phyloP scores from a whole-genome alignment of 2,329 filamentous ascomycete genomes.

The Colletotrichum tanaceti region DNA sequence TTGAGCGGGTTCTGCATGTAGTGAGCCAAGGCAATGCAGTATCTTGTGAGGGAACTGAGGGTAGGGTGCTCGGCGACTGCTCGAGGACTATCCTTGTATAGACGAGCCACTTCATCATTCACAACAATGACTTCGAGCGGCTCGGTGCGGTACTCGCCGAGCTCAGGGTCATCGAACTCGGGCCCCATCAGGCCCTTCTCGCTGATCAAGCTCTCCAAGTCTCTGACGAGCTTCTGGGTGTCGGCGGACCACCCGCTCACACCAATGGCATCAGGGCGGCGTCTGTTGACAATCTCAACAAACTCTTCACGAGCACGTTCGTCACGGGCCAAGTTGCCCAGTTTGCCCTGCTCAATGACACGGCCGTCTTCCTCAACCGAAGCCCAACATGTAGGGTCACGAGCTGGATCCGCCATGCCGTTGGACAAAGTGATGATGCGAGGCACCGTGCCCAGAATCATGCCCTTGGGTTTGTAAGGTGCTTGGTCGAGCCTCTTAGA shows the following conservation, averaged over 20 bases:
- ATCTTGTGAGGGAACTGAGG: slow-evolving; percentile 81
- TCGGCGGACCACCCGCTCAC: slow-evolving; percentile 91
- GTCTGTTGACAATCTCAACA: slow-evolving; percentile 80
- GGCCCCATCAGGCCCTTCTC: slow-evolving; percentile 82
- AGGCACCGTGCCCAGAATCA: slow-evolving; percentile 87
- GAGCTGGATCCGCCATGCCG: slow-evolving; percentile 77
- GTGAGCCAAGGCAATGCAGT: slow-evolving; percentile 88
- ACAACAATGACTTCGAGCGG: slow-evolving; percentile 89
- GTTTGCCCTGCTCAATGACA: slow-evolving; percentile 88
- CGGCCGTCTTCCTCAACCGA: slow-evolving; percentile 94
- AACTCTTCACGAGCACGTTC: slow-evolving; percentile 76
- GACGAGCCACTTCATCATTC: slow-evolving; percentile 95
- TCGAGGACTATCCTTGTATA: slow-evolving; percentile 91
- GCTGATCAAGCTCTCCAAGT: slow-evolving; percentile 81
- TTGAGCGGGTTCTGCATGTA: slow-evolving; percentile 97
- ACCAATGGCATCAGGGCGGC: slow-evolving; percentile 89
- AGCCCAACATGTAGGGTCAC: slow-evolving; percentile 89
- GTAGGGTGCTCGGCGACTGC: slow-evolving; percentile 84
- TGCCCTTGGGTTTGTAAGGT: slow-evolving; percentile 93
- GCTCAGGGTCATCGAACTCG: slow-evolving; percentile 84
- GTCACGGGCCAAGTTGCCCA: slow-evolving; percentile 79
- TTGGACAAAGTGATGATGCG: slow-evolving; percentile 89
- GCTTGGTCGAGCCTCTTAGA: slow-evolving; percentile 92
- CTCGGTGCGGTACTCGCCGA: slow-evolving; percentile 79
- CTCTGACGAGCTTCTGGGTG: slow-evolving; percentile 83